phyloP scores from a whole-genome alignment of 2,329 filamentous ascomycete genomes.

The Atkinsonella texensis region DNA sequence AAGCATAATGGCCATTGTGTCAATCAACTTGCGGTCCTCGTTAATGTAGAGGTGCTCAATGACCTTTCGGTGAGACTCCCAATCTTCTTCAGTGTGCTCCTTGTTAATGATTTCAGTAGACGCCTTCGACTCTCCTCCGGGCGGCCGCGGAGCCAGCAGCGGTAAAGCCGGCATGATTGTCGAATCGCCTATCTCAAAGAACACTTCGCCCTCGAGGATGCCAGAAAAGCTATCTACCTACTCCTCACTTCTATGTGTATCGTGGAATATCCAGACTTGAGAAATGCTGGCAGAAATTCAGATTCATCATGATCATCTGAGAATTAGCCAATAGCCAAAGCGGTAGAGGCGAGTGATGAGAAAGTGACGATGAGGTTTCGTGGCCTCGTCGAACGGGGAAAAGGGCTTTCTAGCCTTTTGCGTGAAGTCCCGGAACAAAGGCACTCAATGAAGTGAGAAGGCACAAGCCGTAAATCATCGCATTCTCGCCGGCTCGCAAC shows the following conservation, averaged over 20 bases:
- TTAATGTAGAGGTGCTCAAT: slow-evolving; percentile 23
- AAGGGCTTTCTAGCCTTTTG: neutral
- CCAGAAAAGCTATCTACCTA: neutral
- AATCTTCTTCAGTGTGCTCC: slow-evolving; percentile 24
- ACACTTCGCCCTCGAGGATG: neutral
- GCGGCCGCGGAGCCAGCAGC: slow-evolving; percentile 21
- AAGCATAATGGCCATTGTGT: slow-evolving; percentile 24
- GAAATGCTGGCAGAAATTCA: neutral
- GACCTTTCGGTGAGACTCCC: slow-evolving; percentile 19
- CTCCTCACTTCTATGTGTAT: neutral
- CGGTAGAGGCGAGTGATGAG: neutral
- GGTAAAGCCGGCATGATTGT: slow-evolving; percentile 15
- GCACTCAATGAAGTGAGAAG: too few species aligned
- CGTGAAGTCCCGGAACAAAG: neutral
- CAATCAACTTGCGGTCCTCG: slow-evolving; percentile 23
- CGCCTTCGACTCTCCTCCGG: slow-evolving; percentile 14
- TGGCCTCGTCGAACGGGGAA: neutral
- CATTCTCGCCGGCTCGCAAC: too few species aligned
- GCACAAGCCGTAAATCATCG: too few species aligned
- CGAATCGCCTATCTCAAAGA: neutral
- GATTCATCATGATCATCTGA: neutral
- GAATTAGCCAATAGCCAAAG: neutral
- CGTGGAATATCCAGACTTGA: neutral
- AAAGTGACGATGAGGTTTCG: neutral
- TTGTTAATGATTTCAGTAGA: slow-evolving; percentile 17